Percentiles rank a stretch among this genome's conserved stretches.
phyloP scores from a whole-genome alignment of 2,329 filamentous ascomycete species.

The Trichoderma atrobrunneum region DNA sequence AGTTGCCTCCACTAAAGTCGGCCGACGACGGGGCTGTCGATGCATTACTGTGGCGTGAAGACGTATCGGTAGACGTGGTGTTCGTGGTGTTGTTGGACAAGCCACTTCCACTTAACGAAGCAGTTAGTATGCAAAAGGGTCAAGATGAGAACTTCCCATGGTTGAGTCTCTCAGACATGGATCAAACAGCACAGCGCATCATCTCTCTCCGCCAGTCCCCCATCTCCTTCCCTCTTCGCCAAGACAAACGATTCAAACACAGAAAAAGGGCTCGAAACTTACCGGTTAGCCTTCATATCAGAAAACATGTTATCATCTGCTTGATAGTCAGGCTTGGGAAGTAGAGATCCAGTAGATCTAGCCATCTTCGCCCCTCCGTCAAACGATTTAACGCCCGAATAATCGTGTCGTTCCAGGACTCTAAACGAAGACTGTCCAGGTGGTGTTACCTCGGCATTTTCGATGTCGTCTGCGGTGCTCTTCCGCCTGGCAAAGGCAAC shows the following conservation, averaged over 20 bases:
- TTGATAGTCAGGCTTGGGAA: constrained; percentile 35
- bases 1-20: constrained; percentile 33
- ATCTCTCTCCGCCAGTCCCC: neutral
- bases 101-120: constrained; percentile 52
- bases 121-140: constrained; percentile 31
- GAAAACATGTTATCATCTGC: constrained; percentile 60
- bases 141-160: neutral
- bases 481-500: constrained; percentile 59
- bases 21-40: constrained; percentile 61
- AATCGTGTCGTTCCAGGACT: constrained; percentile 54
- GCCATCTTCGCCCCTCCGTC: constrained; percentile 48
- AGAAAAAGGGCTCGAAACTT: constrained; percentile 31
- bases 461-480: constrained; percentile 54
- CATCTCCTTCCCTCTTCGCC: neutral
- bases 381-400: constrained; percentile 45
- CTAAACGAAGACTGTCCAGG: constrained; percentile 53
- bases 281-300: constrained; percentile 55
- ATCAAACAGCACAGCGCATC: neutral
- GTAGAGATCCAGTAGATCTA: constrained; percentile 35
- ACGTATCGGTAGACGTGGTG: constrained; percentile 57
- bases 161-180: neutral
- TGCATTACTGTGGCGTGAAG: constrained; percentile 59
- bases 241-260: neutral
- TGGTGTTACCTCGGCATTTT: constrained; percentile 46
- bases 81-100: constrained; percentile 62